Conservation (phyloP, 202 grass and related monocot genomes). For the Panicum virgatum region DNA sequence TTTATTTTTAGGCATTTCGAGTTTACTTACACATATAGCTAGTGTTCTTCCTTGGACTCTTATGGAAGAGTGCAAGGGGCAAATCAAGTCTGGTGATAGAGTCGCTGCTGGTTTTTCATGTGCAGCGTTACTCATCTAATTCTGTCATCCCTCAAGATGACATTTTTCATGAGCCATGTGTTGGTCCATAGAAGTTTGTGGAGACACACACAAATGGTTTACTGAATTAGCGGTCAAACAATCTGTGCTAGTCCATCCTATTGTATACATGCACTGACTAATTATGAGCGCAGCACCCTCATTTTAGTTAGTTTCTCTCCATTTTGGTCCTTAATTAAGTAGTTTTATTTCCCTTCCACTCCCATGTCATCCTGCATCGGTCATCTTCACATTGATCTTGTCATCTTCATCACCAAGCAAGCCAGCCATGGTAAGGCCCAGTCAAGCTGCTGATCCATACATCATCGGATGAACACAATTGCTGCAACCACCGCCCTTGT, state of each 20-base stretch:
- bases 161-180: conserved; percentile 18
- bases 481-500: background rate
- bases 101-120: conserved; percentile 54
- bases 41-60: conserved; percentile 23
- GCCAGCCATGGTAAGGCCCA: conserved; percentile 35
- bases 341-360: no score
- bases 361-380: background rate
- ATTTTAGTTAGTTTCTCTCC: background rate
- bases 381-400: background rate
- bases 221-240: background rate
- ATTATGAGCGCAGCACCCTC: background rate
- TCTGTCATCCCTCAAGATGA: background rate
- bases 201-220: background rate
- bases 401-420: conserved; percentile 4
- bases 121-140: conserved; percentile 35
- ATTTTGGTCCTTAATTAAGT: background rate
- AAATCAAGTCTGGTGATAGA: conserved; percentile 28
- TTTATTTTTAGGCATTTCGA: conserved; percentile 2
- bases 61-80: conserved; percentile 43
- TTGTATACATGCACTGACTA: background rate
- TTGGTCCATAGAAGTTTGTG: conserved; percentile 32
- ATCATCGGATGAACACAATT: conserved; percentile 24
- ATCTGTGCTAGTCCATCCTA: background rate
- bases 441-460: conserved; percentile 9
- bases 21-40: background rate